phyloP scores from a whole-genome alignment of 2,329 filamentous ascomycete species.

The Diplodia sapinea region DNA sequence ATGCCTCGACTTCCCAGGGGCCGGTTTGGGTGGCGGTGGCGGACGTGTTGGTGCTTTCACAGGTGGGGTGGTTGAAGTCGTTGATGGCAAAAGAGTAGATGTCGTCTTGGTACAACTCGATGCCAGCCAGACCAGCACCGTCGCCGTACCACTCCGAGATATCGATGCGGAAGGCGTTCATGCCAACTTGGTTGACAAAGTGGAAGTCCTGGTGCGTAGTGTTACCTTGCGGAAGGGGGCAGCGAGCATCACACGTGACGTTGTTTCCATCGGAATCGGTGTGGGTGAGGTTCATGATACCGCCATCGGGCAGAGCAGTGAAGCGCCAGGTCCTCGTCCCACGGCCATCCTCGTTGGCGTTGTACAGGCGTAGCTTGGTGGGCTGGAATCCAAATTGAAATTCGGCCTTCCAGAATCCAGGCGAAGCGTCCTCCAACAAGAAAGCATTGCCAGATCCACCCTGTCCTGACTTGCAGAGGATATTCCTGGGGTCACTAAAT shows the following conservation, averaged over 20 bases:
- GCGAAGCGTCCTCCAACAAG: conserved; percentile 74
- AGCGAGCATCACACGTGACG: conserved; percentile 77
- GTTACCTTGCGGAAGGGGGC: conserved; percentile 76
- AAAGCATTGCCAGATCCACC: conserved; percentile 79
- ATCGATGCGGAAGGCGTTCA: conserved; percentile 85
- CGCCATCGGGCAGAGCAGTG: conserved; percentile 81
- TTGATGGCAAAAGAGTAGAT: conserved; percentile 85
- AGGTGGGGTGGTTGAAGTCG: conserved; percentile 86
- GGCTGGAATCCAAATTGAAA: conserved; percentile 87
- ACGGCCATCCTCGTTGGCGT: conserved; percentile 81
- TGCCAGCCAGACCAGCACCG: conserved; percentile 83
- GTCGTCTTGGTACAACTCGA: conserved; percentile 85
- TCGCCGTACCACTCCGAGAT: conserved; percentile 85
- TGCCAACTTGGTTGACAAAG: conserved; percentile 90
- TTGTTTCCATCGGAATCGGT: conserved; percentile 71
- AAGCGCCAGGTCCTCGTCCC: conserved; percentile 90
- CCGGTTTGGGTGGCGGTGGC: conserved; percentile 74
- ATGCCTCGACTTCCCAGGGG: conserved; percentile 73
- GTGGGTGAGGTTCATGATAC: conserved; percentile 96
- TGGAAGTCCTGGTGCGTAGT: conserved; percentile 83
- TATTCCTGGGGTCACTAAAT: conserved; percentile 77
- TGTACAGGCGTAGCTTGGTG: conserved; percentile 85
- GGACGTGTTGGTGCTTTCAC: conserved; percentile 65
- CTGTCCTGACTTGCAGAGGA: conserved; percentile 77
- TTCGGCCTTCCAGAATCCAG: conserved; percentile 82